Base-by-base conservation (phyloP, 345 rosid species). In the Sisymbrium irio region DNA sequence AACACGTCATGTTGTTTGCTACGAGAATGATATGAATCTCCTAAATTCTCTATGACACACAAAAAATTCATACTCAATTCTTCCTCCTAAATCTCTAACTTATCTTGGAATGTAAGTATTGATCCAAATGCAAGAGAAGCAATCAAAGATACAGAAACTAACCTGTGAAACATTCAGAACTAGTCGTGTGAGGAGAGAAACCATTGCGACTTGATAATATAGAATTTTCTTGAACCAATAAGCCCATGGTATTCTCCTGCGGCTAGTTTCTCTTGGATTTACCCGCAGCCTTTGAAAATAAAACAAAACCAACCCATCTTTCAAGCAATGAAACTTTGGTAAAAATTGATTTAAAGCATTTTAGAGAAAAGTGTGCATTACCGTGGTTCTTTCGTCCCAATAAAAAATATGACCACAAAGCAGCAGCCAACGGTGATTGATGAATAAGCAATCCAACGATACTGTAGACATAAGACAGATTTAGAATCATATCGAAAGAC, bases 331-430 rank as follows among this genome's bases (percentile, higher is more conserved):
- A 42, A 54, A 40, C 25, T 20, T 47, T 2, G 19, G 47, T 12
- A 14, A 8, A 6, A 11, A 7, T 37, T 39, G 79, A 76, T 36
- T 11, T 7, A 19, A 25, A 36, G 20, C 41, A 64, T 37, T 55
- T 35, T 54, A 36, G 5, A 28, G 72, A 59, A 19, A 51, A 36
- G 19, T 41, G 14, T 61, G 68, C 74, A 46, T 18, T 82, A 94
- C 98, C 97, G 79, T 47, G 97, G 97, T 62, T 94, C 98, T 61
- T 87, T 79, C 9, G 95, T 94, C 54, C 98, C 96, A 33, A 87
- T 67, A 81, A 80, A 88, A 79, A 89, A 94, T 71, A 94, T 42
- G 20, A 80, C 83, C 78, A 94, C 97, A 64, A 94, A 91, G 82
- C 86, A 81, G 83, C 96, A 84, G 32, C 98, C 97, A 28, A 94